phyloP scores from a whole-genome alignment of 306 rosid species.

The Mimosa pudica region DNA sequence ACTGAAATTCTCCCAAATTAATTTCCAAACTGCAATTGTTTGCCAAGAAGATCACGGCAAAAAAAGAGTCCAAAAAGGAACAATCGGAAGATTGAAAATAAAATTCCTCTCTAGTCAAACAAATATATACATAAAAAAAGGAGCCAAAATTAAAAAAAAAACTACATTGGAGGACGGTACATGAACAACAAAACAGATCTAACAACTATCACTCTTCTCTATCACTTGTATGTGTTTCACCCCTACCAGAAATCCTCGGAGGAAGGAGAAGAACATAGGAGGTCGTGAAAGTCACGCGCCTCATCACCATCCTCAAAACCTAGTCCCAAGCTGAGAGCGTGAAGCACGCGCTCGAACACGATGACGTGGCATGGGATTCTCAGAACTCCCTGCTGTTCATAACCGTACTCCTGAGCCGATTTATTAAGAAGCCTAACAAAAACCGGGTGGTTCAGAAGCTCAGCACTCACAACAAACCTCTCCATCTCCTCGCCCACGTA shows the following conservation, averaged over 20 bases:
- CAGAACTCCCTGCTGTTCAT: slow-evolving; percentile 85
- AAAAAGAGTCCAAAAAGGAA: too few species aligned
- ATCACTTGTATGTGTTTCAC: not conserved
- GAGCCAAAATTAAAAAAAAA: not conserved
- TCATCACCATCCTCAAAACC: slow-evolving; percentile 31
- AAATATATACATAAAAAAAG: slow-evolving; percentile 41
- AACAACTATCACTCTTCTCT: not conserved
- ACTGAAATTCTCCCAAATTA: too few species aligned
- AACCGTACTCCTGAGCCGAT: slow-evolving; percentile 94
- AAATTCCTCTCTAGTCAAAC: slow-evolving; percentile 14
- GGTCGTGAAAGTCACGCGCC: slow-evolving; percentile 55
- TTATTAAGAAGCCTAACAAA: slow-evolving; percentile 80
- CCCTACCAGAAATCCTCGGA: slow-evolving; percentile 44
- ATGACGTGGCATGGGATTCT: slow-evolving; percentile 81
- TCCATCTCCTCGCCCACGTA: slow-evolving; percentile 99
- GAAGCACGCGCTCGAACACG: slow-evolving; percentile 85
- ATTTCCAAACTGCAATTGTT: too few species aligned
- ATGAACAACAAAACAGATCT: not conserved
- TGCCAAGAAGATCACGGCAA: too few species aligned
- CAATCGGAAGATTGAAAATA: not conserved
- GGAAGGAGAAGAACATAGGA: slow-evolving; percentile 45
- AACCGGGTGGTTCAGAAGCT: slow-evolving; percentile 79
- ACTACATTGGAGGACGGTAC: not conserved
- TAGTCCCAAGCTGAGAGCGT: slow-evolving; percentile 65
- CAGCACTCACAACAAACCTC: slow-evolving; percentile 74